Conservation (phyloP, 2,329 filamentous ascomycete genomes). For the Scleromitrula shiraiana region DNA sequence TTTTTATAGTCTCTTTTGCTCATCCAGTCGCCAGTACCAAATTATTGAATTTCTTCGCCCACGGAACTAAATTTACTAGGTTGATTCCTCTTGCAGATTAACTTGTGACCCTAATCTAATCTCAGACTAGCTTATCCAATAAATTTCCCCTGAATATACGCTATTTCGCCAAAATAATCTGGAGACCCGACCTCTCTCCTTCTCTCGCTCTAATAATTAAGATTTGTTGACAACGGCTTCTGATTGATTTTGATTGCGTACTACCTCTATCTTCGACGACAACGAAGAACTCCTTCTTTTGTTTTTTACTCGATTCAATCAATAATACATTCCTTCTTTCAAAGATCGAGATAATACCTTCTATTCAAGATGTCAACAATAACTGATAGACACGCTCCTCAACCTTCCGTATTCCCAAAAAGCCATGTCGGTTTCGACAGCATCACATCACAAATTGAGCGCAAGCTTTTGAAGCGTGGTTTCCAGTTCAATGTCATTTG, state of each 20-base stretch:
- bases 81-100: constrained; percentile 4
- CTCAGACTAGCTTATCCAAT: constrained; percentile 9
- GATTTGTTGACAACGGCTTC: constrained; percentile 10
- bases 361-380: constrained; percentile 27
- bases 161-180: constrained; percentile 12
- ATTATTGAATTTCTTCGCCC: background rate
- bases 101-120: constrained; percentile 3
- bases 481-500: constrained; percentile 99
- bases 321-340: background rate
- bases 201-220: constrained; percentile 20
- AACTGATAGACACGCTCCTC: constrained; percentile 27
- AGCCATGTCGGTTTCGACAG: constrained; percentile 99
- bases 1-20: background rate
- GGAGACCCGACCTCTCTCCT: constrained; percentile 7
- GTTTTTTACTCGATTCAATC: background rate
- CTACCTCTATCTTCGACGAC: constrained; percentile 1
- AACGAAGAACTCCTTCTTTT: constrained; percentile 5
- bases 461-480: constrained; percentile 97
- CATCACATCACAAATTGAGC: constrained; percentile 99
- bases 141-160: constrained; percentile 8
- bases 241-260: constrained; percentile 5
- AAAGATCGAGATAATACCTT: constrained; percentile 4
- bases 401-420: constrained; percentile 62
- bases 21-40: background rate
- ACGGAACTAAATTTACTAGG: background rate